Evolutionary conservation across 495 filamentous ascomycete genomes (phyloP).

Genomic region (Entonaema liquescens): DNA sequence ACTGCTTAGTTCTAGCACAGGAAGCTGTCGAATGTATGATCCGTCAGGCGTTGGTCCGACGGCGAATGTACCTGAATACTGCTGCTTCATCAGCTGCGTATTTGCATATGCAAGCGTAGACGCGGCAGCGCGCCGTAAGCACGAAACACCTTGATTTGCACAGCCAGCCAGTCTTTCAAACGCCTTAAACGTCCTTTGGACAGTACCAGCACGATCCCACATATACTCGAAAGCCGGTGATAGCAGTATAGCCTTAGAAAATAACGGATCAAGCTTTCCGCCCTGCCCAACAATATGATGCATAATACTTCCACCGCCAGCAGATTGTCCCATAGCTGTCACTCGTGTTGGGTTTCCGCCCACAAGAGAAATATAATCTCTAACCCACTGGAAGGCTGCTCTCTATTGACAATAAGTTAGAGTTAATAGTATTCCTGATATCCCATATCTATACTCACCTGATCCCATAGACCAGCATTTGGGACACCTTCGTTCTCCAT

Average conservation of each 20-base stretch:
- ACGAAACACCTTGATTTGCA: background rate
- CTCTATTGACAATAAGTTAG: background rate
- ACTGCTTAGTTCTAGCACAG: slow-evolving; percentile 52
- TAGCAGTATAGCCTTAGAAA: slow-evolving; percentile 56
- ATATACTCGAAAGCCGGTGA: slow-evolving; percentile 58
- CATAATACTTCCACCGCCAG: slow-evolving; percentile 70
- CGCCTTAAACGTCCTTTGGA: slow-evolving; percentile 41
- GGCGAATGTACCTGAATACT: slow-evolving; percentile 51
- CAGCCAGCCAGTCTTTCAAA: background rate
- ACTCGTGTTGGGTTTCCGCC: background rate
- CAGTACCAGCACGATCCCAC: slow-evolving; percentile 51
- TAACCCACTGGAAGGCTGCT: background rate
- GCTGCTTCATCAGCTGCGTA: slow-evolving; percentile 44
- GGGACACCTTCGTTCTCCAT: slow-evolving; percentile 56
- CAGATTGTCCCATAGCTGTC: slow-evolving; percentile 66
- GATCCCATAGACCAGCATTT: slow-evolving; percentile 42
- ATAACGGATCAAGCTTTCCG: slow-evolving; percentile 58
- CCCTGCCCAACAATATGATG: slow-evolving; percentile 72
- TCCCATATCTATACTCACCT: background rate
- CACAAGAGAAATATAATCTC: background rate
- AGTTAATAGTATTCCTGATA: background rate
- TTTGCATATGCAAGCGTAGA: slow-evolving; percentile 50
- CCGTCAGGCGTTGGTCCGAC: slow-evolving; percentile 59
- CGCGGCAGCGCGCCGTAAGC: background rate
- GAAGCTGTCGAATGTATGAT: slow-evolving; percentile 55